Evolutionary conservation across 768 basidiomycete species (phyloP), one percentile per base, ranked within the genome.

Genomic region (Austroboletus eburneus): DNA sequence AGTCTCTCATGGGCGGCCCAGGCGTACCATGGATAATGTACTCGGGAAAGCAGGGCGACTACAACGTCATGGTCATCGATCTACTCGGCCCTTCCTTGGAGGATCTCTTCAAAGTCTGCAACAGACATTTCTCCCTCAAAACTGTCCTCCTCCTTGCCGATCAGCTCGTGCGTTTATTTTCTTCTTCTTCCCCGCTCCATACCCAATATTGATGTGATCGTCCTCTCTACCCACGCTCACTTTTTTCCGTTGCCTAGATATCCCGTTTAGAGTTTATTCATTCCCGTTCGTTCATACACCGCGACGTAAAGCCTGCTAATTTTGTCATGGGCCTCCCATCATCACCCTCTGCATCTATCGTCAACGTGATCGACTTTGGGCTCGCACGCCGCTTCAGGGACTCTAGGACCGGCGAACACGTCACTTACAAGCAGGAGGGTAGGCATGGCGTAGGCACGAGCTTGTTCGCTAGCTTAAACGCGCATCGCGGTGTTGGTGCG

Each of bases 301-400:
- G 95, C 55, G 95, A 98, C 64, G 87, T 99, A 68, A 99, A 98
- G 67, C 95, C 95, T 30, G 95, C 95, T 59, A 98, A 99, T 71
- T 99, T 99, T 64, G 85, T 99, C 50, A 97, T 98, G 91, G 90
- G 91, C 52, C 45, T 48, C 14, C 39, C 62, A 0, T 78, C 81
- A 38, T 81, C 81, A 51, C 83, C 80, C 52, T 72, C 78, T 65
- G 61, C 77, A 0, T 76, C 77, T 57, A 69, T 83, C 58, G 93
- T 99, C 63, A 95, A 98, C 66, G 88, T 99, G 55, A 90, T 90
- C 56, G 87, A 90, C 70, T 90, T 90, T 67, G 87, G 87, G 13
- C 83, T 90, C 38, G 86, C 87, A 0, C 87, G 87, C 63, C 85
- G 84, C 55, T 90, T 77, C 59, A 78, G 84, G 18, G 85, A 89